Base-by-base conservation (phyloP, 768 basidiomycete genomes). In the Psilocybe tampanensis region DNA sequence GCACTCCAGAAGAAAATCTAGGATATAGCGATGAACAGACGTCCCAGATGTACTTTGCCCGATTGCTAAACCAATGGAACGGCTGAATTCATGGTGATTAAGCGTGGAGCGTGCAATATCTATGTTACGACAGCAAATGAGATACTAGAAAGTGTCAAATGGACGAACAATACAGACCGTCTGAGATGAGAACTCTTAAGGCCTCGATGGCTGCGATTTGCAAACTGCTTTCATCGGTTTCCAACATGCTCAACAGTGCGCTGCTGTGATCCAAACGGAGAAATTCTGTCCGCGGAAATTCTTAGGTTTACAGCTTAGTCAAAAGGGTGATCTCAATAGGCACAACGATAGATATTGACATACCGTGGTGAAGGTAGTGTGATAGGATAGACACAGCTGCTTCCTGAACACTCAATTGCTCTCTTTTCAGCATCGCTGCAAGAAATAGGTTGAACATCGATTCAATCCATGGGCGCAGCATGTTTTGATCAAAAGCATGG, bases 401-500 rank as follows among this genome's bases (percentile, higher is more conserved):
- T 44, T 61, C 52, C 23, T 61, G 60, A 13, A 61, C 49, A 26
- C 54, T 57, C 32, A 61, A 34, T n/a, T 57, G 48, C 17, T 58
- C 36, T 32, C 47, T 61, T 45, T 54, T 61, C 19, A 61, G 44
- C 29, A 61, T 45, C 13, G 56, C 60, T 29, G 55, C 53, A n/a
- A 61, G 43, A 33, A 57, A 52, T 2, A 58, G 8, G 11, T 44
- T 44, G 29, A 61, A 58, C 6, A 61, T 44, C n/a, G 44, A 33
- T 18, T 61, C 52, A 32, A 61, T 61, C 56, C 60, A 57, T 6
- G 60, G 55, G 2, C 43, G 17, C 2, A 61, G 22, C 52, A 54
- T 54, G 2, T 42, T 29, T 19, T 41, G 44, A 2, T 54, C 49
- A 36, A 50, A 57, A 32, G 36, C 18, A 15, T 45, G 12, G 5